Evolutionary conservation across 2,329 filamentous ascomycete species (phyloP).

Genomic region (Apiospora sp.): DNA sequence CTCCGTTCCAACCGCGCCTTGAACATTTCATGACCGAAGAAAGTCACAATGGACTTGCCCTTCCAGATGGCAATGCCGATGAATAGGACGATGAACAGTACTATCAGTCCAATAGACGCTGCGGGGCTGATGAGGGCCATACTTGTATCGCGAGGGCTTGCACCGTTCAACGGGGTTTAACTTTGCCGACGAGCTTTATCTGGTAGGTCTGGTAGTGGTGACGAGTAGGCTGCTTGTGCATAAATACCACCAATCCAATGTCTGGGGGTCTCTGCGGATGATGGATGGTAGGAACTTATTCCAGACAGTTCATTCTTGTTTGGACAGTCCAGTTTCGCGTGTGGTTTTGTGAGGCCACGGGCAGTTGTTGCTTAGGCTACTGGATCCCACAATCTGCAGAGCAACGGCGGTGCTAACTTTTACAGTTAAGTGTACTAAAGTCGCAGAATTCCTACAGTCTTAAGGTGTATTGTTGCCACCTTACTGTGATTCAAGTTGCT

Average conservation of each 20-base stretch:
- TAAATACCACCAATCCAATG: too few species aligned
- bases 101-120: constrained; percentile 39
- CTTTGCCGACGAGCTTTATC: neutral
- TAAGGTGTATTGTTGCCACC: neutral
- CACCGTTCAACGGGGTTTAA: neutral
- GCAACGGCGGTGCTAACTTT: neutral
- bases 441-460: neutral
- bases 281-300: neutral
- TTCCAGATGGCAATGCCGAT: constrained; percentile 34
- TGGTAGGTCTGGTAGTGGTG: neutral
- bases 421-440: neutral
- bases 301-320: neutral
- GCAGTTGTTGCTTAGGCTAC: too few species aligned
- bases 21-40: constrained; percentile 38
- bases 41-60: constrained; percentile 33
- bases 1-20: constrained; percentile 30
- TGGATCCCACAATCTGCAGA: too few species aligned
- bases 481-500: neutral
- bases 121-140: constrained; percentile 32
- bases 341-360: neutral
- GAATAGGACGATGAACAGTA: constrained; percentile 38
- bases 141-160: neutral
- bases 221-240: neutral
- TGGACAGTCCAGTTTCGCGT: neutral
- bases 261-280: neutral